phyloP scores from a whole-genome alignment of 169 alveolate genomes.

The Eimeria falciformis region DNA sequence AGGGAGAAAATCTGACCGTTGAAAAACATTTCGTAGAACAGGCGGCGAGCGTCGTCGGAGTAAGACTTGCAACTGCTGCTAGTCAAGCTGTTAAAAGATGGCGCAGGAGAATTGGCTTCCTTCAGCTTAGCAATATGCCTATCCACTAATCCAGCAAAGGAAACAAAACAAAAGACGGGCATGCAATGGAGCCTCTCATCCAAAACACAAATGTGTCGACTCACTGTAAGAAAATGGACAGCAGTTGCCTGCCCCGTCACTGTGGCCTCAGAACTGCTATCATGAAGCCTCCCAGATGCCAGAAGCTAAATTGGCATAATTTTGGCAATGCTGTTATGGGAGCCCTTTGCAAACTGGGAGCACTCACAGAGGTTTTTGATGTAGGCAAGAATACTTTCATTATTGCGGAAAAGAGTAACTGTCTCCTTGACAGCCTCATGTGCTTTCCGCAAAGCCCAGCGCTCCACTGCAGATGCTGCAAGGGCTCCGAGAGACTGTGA shows the following conservation, averaged over 20 bases:
- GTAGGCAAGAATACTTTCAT: neutral
- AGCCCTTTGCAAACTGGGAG: no score
- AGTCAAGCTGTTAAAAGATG: constrained; percentile 13
- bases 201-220: no score
- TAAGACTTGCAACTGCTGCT: constrained; percentile 26
- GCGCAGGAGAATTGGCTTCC: constrained; percentile 39
- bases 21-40: neutral
- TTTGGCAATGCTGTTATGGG: no score
- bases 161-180: neutral
- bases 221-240: no score
- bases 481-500: constrained; percentile 20
- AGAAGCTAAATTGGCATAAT: no score
- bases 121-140: neutral
- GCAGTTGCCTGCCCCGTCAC: no score
- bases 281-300: no score
- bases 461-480: constrained; percentile 26
- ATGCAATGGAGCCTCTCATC: no score
- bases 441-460: constrained; percentile 15
- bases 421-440: neutral
- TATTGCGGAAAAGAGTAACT: neutral
- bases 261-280: no score
- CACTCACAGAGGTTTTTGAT: constrained; percentile 9
- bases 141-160: neutral
- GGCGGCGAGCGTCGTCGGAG: constrained; percentile 17
- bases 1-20: neutral